phyloP scores from a whole-genome alignment of 805 yeast genomes.

The Blastobotrys chiropterorum region DNA sequence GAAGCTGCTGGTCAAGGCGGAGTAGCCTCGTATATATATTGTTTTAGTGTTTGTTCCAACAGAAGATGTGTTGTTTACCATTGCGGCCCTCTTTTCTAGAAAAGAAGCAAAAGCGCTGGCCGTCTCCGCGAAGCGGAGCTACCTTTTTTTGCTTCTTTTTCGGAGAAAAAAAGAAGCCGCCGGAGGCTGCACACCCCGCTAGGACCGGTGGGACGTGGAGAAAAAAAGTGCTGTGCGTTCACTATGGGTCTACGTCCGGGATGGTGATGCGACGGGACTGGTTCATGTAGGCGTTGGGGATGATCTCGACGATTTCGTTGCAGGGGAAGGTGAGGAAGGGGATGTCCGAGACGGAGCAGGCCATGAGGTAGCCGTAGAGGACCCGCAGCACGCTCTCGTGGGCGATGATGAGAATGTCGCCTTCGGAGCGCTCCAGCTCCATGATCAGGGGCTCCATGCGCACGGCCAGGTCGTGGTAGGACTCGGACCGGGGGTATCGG shows the following conservation, averaged over 20 bases:
- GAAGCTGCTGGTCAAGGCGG: slow-evolving; percentile 23
- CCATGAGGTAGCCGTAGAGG: slow-evolving; percentile 91
- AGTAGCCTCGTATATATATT: slow-evolving; percentile 8
- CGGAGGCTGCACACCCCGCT: too few species aligned
- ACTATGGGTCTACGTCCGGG: slow-evolving; percentile 19
- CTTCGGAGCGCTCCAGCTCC: slow-evolving; percentile 82
- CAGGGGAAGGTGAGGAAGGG: slow-evolving; percentile 74
- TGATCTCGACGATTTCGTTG: slow-evolving; percentile 78
- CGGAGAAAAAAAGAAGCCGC: too few species aligned
- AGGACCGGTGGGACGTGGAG: too few species aligned
- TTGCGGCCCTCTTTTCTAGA: too few species aligned
- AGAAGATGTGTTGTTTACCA: too few species aligned
- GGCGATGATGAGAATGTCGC: slow-evolving; percentile 83
- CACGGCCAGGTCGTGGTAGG: slow-evolving; percentile 92
- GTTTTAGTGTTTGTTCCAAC: too few species aligned
- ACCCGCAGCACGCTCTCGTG: slow-evolving; percentile 88
- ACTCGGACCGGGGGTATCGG: slow-evolving; percentile 86
- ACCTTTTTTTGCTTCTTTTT: too few species aligned
- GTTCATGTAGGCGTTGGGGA: slow-evolving; percentile 67
- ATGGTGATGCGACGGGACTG: slow-evolving; percentile 22
- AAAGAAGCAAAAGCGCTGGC: too few species aligned
- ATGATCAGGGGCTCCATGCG: slow-evolving; percentile 87
- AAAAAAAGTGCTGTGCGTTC: slow-evolving; percentile 7
- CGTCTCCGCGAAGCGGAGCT: too few species aligned
- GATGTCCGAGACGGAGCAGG: slow-evolving; percentile 79